phyloP scores from a whole-genome alignment of 148 eudicot species.

The Rhododendron molle region DNA sequence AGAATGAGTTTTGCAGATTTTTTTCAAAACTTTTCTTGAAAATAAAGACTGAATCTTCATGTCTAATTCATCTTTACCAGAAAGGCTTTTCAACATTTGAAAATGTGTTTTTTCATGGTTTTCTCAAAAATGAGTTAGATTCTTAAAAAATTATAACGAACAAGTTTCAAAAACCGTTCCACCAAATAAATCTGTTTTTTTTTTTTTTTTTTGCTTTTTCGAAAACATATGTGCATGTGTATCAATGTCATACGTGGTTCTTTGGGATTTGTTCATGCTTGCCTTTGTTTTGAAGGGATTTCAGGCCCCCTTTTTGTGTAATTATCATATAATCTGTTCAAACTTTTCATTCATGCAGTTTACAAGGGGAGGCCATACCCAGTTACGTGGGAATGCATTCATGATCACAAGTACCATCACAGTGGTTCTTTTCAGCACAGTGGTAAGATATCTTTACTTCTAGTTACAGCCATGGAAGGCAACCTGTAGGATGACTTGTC shows the following conservation, averaged over 20 bases:
- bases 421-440: slow-evolving; percentile 76
- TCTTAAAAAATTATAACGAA: not conserved
- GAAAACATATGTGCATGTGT: not conserved
- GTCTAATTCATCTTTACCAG: not conserved
- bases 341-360: slow-evolving; percentile 41
- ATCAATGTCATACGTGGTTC: not conserved
- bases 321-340: not conserved
- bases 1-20: not conserved
- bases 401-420: slow-evolving; percentile 86
- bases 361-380: slow-evolving; percentile 53
- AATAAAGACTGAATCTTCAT: not conserved
- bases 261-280: not conserved
- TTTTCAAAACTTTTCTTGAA: not conserved
- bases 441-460: slow-evolving; percentile 33
- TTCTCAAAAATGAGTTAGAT: not conserved
- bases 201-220: not conserved
- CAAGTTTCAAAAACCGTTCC: not conserved
- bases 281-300: not conserved
- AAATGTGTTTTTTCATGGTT: not conserved
- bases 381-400: slow-evolving; percentile 54
- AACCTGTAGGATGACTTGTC: not conserved
- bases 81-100: not conserved
- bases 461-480: not conserved
- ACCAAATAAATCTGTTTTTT: not conserved
- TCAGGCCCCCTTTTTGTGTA: not conserved